Percentiles rank a stretch among this genome's conserved stretches.
Evolutionary conservation across 768 basidiomycete species (phyloP).

Genomic region (Thelephora ganbajun): DNA sequence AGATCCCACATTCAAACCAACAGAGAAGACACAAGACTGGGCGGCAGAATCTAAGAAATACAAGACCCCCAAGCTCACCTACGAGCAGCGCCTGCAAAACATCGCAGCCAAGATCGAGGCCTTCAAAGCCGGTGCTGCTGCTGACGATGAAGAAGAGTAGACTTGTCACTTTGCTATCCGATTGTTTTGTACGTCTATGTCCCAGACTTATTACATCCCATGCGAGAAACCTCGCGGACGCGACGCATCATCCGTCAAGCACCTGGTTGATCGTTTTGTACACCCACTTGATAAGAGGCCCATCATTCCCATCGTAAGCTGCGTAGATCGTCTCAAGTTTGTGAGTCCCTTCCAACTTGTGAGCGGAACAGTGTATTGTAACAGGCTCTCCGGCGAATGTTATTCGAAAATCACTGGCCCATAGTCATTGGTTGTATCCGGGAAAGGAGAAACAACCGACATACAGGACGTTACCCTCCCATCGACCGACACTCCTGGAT

Average conservation of each 20-base stretch:
- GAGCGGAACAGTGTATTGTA: slow-evolving; percentile 43
- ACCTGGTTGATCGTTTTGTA: too few species aligned
- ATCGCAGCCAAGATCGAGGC: slow-evolving; percentile 85
- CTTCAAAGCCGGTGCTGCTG: slow-evolving; percentile 56
- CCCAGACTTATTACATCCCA: not conserved
- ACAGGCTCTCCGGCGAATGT: slow-evolving; percentile 32
- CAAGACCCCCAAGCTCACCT: slow-evolving; percentile 52
- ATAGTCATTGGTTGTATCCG: not conserved
- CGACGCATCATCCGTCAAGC: too few species aligned
- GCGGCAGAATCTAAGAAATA: slow-evolving; percentile 70
- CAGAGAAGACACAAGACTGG: slow-evolving; percentile 87
- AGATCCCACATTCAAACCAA: slow-evolving; percentile 80
- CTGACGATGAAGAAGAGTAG: slow-evolving; percentile 52
- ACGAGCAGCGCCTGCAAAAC: slow-evolving; percentile 61
- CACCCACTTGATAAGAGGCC: too few species aligned
- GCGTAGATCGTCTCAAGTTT: not conserved
- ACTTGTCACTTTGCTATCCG: slow-evolving; percentile 6
- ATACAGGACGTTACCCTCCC: slow-evolving; percentile 69
- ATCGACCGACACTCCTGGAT: slow-evolving; percentile 51
- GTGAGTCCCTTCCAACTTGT: slow-evolving; percentile 26
- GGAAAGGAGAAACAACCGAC: slow-evolving; percentile 17
- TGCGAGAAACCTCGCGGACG: too few species aligned
- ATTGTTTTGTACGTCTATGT: not conserved
- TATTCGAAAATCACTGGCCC: slow-evolving; percentile 50
- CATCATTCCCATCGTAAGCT: too few species aligned